phyloP scores from a whole-genome alignment of 164 flowering plant genomes.

The Tetracentron sinense region DNA sequence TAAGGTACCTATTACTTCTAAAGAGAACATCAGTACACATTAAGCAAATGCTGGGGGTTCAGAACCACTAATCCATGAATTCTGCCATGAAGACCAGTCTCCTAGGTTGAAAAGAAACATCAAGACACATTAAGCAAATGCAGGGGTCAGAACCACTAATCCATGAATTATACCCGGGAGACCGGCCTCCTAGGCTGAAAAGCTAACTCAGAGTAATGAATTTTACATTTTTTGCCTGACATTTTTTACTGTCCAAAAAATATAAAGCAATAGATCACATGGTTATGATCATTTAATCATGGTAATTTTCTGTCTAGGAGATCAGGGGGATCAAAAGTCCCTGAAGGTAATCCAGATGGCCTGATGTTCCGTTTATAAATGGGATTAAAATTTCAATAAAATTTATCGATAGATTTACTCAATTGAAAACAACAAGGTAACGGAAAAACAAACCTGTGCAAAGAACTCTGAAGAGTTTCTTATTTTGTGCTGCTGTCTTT shows the following conservation, averaged over 20 bases:
- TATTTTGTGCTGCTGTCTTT: conserved; percentile 76
- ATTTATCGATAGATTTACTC: not conserved
- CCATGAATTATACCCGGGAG: not conserved
- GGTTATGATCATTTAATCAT: conserved; percentile 1
- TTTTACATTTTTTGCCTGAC: not conserved
- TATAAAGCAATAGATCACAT: too few species aligned
- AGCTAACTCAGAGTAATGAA: too few species aligned
- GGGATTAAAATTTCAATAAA: too few species aligned
- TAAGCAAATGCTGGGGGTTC: too few species aligned
- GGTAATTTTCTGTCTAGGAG: not conserved
- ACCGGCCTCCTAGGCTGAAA: not conserved
- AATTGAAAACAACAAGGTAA: not conserved
- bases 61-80: too few species aligned
- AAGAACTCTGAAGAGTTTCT: conserved; percentile 81
- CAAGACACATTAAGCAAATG: not conserved
- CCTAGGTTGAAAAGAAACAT: too few species aligned
- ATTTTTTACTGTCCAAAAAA: not conserved
- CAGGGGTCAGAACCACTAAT: not conserved
- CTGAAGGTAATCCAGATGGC: not conserved
- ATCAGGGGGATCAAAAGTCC: not conserved
- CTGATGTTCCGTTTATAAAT: not conserved
- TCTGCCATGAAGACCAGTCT: too few species aligned
- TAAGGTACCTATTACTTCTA: too few species aligned
- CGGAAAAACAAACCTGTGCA: conserved; percentile 73
- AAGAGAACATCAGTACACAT: too few species aligned